Conservation (phyloP, 1,139 yeast genomes). For the Meyerozyma athensensis region DNA sequence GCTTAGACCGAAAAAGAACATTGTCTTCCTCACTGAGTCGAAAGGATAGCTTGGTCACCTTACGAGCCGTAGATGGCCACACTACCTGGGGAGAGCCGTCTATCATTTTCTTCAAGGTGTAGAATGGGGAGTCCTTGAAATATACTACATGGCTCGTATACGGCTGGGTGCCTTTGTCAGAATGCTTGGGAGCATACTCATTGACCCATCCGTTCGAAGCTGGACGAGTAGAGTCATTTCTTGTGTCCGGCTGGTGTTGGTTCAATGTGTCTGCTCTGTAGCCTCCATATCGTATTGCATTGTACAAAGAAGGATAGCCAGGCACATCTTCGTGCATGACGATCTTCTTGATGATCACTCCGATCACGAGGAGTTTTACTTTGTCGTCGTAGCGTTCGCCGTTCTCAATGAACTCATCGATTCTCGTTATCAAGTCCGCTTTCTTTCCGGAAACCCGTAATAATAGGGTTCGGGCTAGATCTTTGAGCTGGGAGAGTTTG, state of each 20-base stretch:
- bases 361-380: conserved; percentile 38
- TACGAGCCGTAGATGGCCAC: conserved; percentile 14
- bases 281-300: conserved; percentile 19
- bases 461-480: conserved; percentile 41
- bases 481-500: conserved; percentile 34
- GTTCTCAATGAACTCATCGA: conserved; percentile 33
- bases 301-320: conserved; percentile 24
- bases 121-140: conserved; percentile 53
- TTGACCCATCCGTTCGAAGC: too few species aligned
- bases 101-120: conserved; percentile 36
- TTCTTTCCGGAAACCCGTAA: conserved; percentile 47
- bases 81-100: conserved; percentile 43
- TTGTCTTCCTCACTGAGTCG: conserved; percentile 36
- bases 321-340: conserved; percentile 34
- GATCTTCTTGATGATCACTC: conserved; percentile 38
- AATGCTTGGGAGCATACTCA: too few species aligned
- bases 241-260: background rate
- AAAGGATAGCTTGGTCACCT: conserved; percentile 34
- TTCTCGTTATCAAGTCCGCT: conserved; percentile 45
- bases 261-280: background rate
- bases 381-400: conserved; percentile 33
- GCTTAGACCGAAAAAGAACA: conserved; percentile 18
- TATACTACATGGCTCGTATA: conserved; percentile 33
- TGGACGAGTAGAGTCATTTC: conserved; percentile 6
- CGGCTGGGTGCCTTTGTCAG: conserved; percentile 18